Evolutionary conservation across 768 basidiomycete genomes (phyloP), one percentile per base, ranked within the genome.

Genomic region (Dacryopinax primogenitus): DNA sequence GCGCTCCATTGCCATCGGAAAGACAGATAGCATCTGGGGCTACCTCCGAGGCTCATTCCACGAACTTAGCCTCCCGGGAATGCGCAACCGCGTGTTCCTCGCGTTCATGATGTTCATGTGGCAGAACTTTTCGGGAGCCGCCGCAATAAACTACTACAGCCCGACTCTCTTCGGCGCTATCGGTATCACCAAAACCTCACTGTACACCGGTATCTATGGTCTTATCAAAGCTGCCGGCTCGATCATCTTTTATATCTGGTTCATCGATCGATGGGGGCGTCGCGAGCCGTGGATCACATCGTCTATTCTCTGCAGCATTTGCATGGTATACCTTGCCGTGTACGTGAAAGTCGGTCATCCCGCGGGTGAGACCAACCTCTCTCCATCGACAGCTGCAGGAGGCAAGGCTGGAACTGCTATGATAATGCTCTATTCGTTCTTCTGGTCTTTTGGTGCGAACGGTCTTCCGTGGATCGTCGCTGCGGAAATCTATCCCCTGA

Each of bases 161-260:
- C 80, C 80, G 2, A 80, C 79, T 0, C 76, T 83, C 28, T 81
- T 82, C 75, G 72, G 70, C 33, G 77, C 77, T 1, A 77, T 83
- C 35, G 82, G 81, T 1, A 69, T 82, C 37, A 72, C 72, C 9
- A 75, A 70, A 39, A 75, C 72, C 4, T 67, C 73, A 1, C 73
- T 79, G 11, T 76, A 80, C 64, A 80, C 80, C 23, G 80, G 81
- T 62, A 78, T 82, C 62, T 83, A 80, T 68, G 82, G 81, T 13
- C 74, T 81, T 35, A 77, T 80, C 74, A 75, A 77, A 73, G 72
- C 73, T 12, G 51, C 70, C n/a, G 66, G 65, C 11, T 66, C 72
- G 1, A 62, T 81, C 23, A 63, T 81, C 63, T 82, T 75, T 76
- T 67, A 79, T 34, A 69, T 79, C 39, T 77, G 74, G 66, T 68